Conservation (phyloP, 2,329 filamentous ascomycete species). For the Diplodia sapinea region DNA sequence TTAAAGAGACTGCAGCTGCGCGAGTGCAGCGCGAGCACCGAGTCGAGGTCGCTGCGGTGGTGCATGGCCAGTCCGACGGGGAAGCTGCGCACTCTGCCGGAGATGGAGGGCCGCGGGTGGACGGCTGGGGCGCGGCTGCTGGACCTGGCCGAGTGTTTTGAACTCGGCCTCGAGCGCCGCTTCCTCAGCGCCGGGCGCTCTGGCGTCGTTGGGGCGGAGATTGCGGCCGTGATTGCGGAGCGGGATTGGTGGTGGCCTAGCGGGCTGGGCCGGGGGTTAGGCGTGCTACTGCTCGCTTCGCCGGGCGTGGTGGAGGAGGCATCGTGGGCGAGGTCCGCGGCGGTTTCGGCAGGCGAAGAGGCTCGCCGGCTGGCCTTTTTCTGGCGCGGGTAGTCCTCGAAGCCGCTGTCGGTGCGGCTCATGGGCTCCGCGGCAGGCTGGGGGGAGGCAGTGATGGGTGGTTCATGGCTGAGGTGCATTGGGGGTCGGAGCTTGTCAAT, state of each 20-base stretch:
- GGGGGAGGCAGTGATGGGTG: neutral
- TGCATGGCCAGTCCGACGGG: constrained; percentile 40
- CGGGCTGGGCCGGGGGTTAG: neutral
- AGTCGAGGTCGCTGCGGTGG: constrained; percentile 44
- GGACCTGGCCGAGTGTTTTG: constrained; percentile 24
- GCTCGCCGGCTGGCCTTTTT: constrained; percentile 1
- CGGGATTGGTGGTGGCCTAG: constrained; percentile 7
- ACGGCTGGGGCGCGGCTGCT: constrained; percentile 4
- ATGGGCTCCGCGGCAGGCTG: constrained; percentile 22
- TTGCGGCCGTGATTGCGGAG: constrained; percentile 1
- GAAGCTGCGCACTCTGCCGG: constrained; percentile 38
- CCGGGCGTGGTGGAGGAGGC: neutral
- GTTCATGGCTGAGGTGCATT: constrained; percentile 4
- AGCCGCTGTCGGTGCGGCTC: constrained; percentile 30
- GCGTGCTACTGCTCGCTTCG: constrained; percentile 13
- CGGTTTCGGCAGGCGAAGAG: constrained; percentile 22
- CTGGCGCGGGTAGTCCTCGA: constrained; percentile 15
- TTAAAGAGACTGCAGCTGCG: constrained; percentile 44
- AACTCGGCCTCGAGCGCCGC: constrained; percentile 28
- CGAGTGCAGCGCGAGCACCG: constrained; percentile 48
- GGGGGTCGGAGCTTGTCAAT: constrained; percentile 25
- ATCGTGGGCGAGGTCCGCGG: neutral
- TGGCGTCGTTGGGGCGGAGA: constrained; percentile 1
- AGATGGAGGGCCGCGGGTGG: constrained; percentile 14
- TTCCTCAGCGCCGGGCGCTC: constrained; percentile 13